These are phyloP conservation scores for Suillus brevipes DNA, from an alignment of 768 basidiomycete genomes.

Conservation along the genomic window DNA sequence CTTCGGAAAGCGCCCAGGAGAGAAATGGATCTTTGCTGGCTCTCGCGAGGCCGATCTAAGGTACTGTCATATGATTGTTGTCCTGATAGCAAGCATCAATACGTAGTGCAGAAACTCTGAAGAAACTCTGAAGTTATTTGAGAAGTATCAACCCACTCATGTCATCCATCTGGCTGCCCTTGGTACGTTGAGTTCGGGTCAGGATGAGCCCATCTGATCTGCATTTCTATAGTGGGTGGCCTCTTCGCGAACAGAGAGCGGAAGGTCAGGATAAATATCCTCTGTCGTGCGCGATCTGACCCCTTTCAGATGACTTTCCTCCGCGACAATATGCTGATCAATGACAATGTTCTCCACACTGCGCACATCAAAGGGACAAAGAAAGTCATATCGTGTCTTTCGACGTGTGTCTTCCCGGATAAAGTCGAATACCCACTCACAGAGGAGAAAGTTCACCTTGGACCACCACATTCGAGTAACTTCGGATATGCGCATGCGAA, in stretches of 20 bases:
- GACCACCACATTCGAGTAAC: constrained; percentile 92
- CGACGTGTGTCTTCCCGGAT: constrained; percentile 97
- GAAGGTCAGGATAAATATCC: constrained; percentile 53
- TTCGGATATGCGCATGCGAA: constrained; percentile 98
- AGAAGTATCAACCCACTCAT: constrained; percentile 92
- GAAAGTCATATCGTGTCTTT: constrained; percentile 93
- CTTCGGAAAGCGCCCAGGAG: constrained; percentile 74
- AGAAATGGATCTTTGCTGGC: constrained; percentile 84
- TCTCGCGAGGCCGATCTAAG: constrained; percentile 83
- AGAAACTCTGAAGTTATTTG: constrained; percentile 72
- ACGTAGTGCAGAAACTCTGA: constrained; percentile 55
- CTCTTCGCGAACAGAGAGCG: constrained; percentile 95
- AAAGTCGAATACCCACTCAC: constrained; percentile 92
- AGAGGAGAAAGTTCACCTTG: constrained; percentile 89
- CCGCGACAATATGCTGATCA: constrained; percentile 93
- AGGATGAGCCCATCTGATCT: constrained; percentile 7
- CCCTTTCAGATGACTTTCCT: constrained; percentile 76
- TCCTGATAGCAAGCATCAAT: background rate
- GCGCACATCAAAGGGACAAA: constrained; percentile 61
- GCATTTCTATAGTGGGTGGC: constrained; percentile 69
- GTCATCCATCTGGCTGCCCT: constrained; percentile 96
- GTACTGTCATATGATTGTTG: constrained; percentile 37
- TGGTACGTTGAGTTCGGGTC: constrained; percentile 46
- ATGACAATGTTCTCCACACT: constrained; percentile 86
- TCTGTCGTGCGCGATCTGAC: background rate